phyloP scores from a whole-genome alignment of 129 eudicot genomes.

The Artemisia tridentata region DNA sequence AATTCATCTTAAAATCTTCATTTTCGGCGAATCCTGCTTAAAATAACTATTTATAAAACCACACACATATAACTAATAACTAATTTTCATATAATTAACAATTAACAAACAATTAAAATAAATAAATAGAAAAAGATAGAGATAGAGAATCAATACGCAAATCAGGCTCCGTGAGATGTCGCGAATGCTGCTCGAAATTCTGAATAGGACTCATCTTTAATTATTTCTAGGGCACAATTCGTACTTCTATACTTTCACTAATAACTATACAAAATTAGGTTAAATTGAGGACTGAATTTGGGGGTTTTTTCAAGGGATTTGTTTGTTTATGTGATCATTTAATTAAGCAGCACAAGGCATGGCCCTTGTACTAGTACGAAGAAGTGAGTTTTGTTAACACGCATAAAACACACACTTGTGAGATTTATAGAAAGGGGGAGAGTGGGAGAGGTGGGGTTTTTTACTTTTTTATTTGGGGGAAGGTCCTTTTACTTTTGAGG shows the following conservation, averaged over 20 bases:
- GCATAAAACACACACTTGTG: too few relatives aligned
- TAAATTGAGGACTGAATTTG: constrained; percentile 3
- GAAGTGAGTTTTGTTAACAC: too few relatives aligned
- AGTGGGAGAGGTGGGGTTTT: too few relatives aligned
- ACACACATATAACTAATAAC: too few relatives aligned
- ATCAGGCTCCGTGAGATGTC: constrained; percentile 79
- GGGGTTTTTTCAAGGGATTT: neutral
- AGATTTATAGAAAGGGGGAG: too few relatives aligned
- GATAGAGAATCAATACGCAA: neutral
- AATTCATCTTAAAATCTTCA: too few relatives aligned
- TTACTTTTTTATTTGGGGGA: too few relatives aligned
- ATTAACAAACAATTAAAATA: neutral
- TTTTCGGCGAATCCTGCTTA: too few relatives aligned
- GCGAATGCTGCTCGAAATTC: constrained; percentile 97
- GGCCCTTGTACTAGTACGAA: too few relatives aligned
- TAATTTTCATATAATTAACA: neutral
- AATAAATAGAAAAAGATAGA: neutral
- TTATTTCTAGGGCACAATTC: constrained; percentile 38
- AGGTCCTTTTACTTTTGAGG: too few relatives aligned
- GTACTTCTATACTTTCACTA: constrained; percentile 21
- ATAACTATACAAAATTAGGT: constrained; percentile 30
- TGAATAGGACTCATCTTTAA: constrained; percentile 78
- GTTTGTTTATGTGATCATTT: neutral
- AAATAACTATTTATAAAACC: too few relatives aligned
- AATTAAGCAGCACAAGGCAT: neutral